These are phyloP conservation scores for Fusarium pininemorale DNA, from an alignment of 2,329 filamentous ascomycete species.

Conservation along the genomic window DNA sequence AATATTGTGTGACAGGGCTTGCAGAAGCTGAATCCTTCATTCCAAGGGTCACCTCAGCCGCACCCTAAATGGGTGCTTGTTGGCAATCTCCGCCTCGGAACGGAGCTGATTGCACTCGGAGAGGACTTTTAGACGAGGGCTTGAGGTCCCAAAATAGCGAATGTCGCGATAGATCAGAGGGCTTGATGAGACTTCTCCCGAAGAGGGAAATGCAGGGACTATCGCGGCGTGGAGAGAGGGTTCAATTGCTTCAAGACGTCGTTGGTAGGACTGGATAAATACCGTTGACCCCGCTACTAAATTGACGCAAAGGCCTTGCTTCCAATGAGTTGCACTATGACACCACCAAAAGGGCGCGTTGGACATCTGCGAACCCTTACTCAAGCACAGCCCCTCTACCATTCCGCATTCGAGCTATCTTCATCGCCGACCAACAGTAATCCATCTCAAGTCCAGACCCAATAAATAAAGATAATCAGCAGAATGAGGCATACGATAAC, in stretches of 20 bases:
- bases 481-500: background rate
- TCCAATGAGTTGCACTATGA: background rate
- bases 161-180: background rate
- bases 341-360: background rate
- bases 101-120: background rate
- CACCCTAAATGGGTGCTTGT: background rate
- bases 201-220: background rate
- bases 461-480: background rate
- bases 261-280: background rate
- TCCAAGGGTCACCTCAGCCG: background rate
- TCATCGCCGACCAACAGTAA: accelerated
- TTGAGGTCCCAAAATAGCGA: background rate
- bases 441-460: background rate
- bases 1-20: background rate
- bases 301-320: background rate
- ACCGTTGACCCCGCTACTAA: background rate
- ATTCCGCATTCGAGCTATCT: background rate
- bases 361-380: background rate
- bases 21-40: background rate
- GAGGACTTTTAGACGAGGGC: too few relatives aligned
- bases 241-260: background rate
- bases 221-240: accelerated
- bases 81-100: background rate
- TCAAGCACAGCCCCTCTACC: background rate
- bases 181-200: too few relatives aligned